Evolutionary conservation across 2,329 filamentous ascomycete species (phyloP).

Genomic region (Verticillium alfalfae): DNA sequence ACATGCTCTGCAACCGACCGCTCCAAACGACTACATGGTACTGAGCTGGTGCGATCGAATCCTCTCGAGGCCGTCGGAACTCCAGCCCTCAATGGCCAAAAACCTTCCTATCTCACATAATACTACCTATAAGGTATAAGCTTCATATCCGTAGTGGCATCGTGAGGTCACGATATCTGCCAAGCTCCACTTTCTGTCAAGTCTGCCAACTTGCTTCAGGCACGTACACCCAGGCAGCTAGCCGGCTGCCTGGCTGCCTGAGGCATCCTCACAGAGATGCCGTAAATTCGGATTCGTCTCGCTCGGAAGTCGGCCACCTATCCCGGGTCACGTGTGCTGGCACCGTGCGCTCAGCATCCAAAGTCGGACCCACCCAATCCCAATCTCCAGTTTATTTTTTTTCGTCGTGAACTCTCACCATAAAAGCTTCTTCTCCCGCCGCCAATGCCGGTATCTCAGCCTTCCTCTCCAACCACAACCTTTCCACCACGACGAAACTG

Average conservation of each 20-base stretch:
- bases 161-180: not conserved
- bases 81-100: too few relatives aligned
- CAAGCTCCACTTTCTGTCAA: not conserved
- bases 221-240: too few relatives aligned
- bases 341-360: not conserved
- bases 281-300: not conserved
- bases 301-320: not conserved
- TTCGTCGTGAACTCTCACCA: slow-evolving; percentile 14
- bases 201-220: too few relatives aligned
- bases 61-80: too few relatives aligned
- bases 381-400: slow-evolving; percentile 3
- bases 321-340: not conserved
- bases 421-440: slow-evolving; percentile 8
- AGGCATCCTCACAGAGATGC: not conserved
- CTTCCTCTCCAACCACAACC: slow-evolving; percentile 1
- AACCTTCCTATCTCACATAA: too few relatives aligned
- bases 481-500: not conserved
- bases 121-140: too few relatives aligned
- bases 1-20: too few relatives aligned
- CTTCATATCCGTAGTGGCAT: too few relatives aligned
- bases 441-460: slow-evolving; percentile 1
- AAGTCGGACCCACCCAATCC: not conserved
- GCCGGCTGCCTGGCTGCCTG: not conserved
- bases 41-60: too few relatives aligned
- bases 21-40: too few relatives aligned